phyloP scores from a whole-genome alignment of 2,329 filamentous ascomycete species.

The Monosporascus sp. region DNA sequence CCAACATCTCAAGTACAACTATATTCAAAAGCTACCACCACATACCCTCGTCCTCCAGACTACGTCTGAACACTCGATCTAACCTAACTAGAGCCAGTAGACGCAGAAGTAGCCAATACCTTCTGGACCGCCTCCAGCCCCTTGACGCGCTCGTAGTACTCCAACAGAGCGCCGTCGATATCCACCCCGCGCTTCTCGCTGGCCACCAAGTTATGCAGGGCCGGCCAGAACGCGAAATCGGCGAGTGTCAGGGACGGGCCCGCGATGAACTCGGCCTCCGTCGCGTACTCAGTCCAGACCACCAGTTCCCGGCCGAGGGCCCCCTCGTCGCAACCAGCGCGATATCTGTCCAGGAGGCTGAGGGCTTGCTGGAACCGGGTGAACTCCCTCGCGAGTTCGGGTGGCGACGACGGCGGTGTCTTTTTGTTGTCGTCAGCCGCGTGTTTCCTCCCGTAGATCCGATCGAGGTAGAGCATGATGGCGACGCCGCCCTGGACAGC shows the following conservation, averaged over 20 bases:
- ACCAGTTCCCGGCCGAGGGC: slow-evolving; percentile 29
- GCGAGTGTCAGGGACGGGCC: slow-evolving; percentile 38
- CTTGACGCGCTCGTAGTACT: slow-evolving; percentile 29
- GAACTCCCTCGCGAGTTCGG: slow-evolving; percentile 32
- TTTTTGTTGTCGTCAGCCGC: slow-evolving; percentile 5
- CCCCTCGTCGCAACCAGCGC: slow-evolving; percentile 12
- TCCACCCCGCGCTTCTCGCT: slow-evolving; percentile 1
- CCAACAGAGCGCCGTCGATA: slow-evolving; percentile 34
- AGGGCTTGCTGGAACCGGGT: slow-evolving; percentile 40
- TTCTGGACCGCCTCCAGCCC: slow-evolving; percentile 10
- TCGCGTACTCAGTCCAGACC: slow-evolving; percentile 36
- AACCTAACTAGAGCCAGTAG: not conserved
- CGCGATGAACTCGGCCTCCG: slow-evolving; percentile 40
- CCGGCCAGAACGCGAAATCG: slow-evolving; percentile 55
- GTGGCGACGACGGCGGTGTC: slow-evolving; percentile 13
- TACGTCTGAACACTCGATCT: not conserved
- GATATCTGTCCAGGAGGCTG: slow-evolving; percentile 33
- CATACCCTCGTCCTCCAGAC: too few relatives aligned
- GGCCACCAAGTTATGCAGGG: slow-evolving; percentile 41
- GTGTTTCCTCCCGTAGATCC: slow-evolving; percentile 38
- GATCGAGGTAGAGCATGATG: slow-evolving; percentile 58
- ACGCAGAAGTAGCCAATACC: slow-evolving; percentile 3
- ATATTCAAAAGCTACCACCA: too few relatives aligned
- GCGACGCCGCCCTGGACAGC: slow-evolving; percentile 44
- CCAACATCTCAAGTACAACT: too few relatives aligned